Conservation (phyloP, 1,284 basidiomycete species). For the Puccinia triticina region DNA sequence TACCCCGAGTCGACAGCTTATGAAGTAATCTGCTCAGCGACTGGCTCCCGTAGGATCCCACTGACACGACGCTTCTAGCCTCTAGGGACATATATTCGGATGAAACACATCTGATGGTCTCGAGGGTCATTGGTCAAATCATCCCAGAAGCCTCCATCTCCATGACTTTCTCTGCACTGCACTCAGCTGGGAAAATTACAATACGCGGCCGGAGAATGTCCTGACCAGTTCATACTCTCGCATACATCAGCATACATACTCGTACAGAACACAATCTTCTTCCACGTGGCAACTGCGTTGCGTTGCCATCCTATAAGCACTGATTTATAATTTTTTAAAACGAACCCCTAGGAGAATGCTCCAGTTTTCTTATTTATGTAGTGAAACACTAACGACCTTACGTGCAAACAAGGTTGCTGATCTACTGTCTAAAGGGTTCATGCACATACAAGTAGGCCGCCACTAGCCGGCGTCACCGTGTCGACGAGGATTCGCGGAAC, state of each 20-base stretch:
- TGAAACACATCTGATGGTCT: constrained; percentile 16
- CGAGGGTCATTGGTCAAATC: neutral
- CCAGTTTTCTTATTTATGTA: too few relatives aligned
- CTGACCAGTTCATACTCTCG: neutral
- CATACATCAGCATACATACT: neutral
- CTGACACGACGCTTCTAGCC: too few relatives aligned
- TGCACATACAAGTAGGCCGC: neutral
- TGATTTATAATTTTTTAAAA: too few relatives aligned
- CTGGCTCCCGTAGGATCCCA: neutral
- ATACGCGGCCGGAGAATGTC: neutral
- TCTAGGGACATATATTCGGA: neutral
- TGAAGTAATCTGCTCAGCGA: neutral
- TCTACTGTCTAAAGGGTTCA: neutral
- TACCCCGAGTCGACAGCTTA: neutral
- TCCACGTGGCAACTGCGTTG: too few relatives aligned
- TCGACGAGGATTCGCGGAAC: neutral
- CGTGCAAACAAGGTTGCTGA: neutral
- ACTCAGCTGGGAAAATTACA: constrained; percentile 2
- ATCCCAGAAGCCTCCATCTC: constrained; percentile 9
- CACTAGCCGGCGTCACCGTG: neutral
- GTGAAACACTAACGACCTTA: too few relatives aligned
- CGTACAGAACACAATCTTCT: too few relatives aligned
- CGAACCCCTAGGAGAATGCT: too few relatives aligned
- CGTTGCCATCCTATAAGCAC: too few relatives aligned
- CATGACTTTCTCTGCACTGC: neutral